Conservation (phyloP, 2,329 filamentous ascomycete genomes). For the Penicillium sumatraense region DNA sequence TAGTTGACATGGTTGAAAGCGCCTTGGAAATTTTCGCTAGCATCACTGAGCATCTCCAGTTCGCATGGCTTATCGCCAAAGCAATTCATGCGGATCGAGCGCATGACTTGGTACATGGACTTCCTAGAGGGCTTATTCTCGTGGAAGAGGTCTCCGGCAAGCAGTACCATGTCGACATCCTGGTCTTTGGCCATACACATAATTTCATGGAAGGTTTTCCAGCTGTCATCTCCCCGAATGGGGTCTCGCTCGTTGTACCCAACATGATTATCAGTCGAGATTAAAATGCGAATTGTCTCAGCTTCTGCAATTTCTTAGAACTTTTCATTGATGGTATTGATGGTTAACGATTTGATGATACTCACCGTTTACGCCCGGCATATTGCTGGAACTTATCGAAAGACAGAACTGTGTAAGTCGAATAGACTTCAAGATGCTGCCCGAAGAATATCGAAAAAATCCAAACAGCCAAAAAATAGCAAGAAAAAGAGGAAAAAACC, state of each 20-base stretch:
- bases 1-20: constrained; percentile 96
- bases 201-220: constrained; percentile 93
- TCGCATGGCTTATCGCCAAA: constrained; percentile 94
- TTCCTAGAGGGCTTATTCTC: constrained; percentile 97
- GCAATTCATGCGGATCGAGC: constrained; percentile 89
- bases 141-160: constrained; percentile 94
- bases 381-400: too few species aligned
- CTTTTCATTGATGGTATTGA: neutral
- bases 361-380: constrained; percentile 36
- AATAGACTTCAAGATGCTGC: too few species aligned
- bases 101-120: constrained; percentile 97
- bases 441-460: too few species aligned
- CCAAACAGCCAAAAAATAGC: too few species aligned
- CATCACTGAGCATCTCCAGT: constrained; percentile 91
- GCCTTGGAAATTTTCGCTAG: constrained; percentile 85
- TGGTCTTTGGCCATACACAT: constrained; percentile 83
- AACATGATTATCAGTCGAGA: constrained; percentile 97
- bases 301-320: constrained; percentile 48
- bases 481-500: too few species aligned
- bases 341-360: neutral
- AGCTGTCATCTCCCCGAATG: constrained; percentile 95
- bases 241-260: constrained; percentile 93
- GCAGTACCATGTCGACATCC: constrained; percentile 97
- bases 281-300: constrained; percentile 91
- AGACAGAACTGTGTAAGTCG: too few species aligned